Base-by-base conservation (phyloP, 1,284 basidiomycete species). In the Sporisorium iseilematis-ciliati region DNA sequence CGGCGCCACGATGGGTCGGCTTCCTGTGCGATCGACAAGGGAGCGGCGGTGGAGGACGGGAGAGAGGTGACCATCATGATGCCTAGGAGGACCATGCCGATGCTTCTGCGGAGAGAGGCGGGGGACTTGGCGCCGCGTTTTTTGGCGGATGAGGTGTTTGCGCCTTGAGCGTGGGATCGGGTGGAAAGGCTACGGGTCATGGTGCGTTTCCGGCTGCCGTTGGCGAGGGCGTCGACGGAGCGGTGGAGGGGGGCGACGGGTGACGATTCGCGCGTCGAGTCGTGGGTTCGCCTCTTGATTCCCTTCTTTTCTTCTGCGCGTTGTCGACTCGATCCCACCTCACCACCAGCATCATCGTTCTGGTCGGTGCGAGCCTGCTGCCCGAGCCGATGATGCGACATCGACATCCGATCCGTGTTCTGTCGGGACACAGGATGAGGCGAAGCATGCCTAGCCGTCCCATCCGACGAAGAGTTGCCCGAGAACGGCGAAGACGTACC, bases 21-120 rank as follows among this genome's bases (percentile, higher is more conserved):
- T 31, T 26, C 0, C n/a, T n/a, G n/a, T n/a, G n/a, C n/a, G n/a
- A n/a, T n/a, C n/a, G n/a, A n/a, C n/a, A 35, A 20, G 18, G 29
- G 21, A 4, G 54, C 51, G 11, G 51, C 41, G 25, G 51, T 50
- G 2, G 46, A 12, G 16, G 57, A 41, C 0, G 69, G 69, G 0
- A 68, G 40, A 4, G 65, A 58, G 18, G 56, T 53, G 46, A 76
- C 18, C 42, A 77, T 56, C 57, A 74, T 58, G 45, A 74, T 51
- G 14, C 75, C 75, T 7, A 77, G 46, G 0, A 77, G 54, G 8
- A 65, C 66, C 70, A 77, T 73, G 12, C 70, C 66, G 35, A 77
- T 64, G 26, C 55, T 61, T 12, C 70, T n/a, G 6, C 74, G 65
- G 48, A 72, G 59, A 2, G 72, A 69, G 2, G 66, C 57, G 1